These are phyloP conservation scores for Chamaenerion angustifolium DNA, from an alignment of 345 rosid species.

Conservation along the genomic window DNA sequence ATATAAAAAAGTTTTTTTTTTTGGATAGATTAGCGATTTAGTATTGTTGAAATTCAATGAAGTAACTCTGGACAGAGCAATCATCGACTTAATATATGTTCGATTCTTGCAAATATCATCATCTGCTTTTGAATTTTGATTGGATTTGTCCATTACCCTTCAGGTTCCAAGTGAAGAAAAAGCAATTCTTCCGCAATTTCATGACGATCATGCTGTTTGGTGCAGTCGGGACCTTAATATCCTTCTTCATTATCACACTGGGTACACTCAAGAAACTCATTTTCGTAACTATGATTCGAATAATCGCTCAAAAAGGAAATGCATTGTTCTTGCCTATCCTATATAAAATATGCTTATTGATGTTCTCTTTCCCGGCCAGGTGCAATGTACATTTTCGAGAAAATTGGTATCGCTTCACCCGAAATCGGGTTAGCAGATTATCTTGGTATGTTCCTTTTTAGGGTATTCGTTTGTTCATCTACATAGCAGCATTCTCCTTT, in stretches of 20 bases:
- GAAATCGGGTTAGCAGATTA: slow-evolving; percentile 42
- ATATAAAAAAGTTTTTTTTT: too few relatives aligned
- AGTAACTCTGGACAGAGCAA: too few relatives aligned
- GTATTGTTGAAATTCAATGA: too few relatives aligned
- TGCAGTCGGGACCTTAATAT: slow-evolving; percentile 86
- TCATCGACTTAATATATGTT: too few relatives aligned
- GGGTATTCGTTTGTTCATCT: too few relatives aligned
- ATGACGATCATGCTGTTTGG: slow-evolving; percentile 91
- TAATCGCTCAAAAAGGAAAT: not conserved
- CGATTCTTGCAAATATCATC: not conserved
- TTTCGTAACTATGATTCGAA: too few relatives aligned
- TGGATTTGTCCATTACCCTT: not conserved
- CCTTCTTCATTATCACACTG: slow-evolving; percentile 57
- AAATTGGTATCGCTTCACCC: slow-evolving; percentile 44
- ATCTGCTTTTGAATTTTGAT: not conserved
- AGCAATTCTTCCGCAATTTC: slow-evolving; percentile 94
- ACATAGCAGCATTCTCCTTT: too few relatives aligned
- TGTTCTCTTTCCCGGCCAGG: slow-evolving; percentile 21
- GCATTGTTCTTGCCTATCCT: not conserved
- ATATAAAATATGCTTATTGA: too few relatives aligned
- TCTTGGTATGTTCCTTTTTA: slow-evolving; percentile 35
- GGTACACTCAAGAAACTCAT: slow-evolving; percentile 27
- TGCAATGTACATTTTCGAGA: slow-evolving; percentile 59
- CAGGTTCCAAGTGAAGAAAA: slow-evolving; percentile 99
- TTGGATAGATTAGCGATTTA: too few relatives aligned